Evolutionary conservation across 2,329 filamentous ascomycete species (phyloP).

Genomic region (Beauveria rudraprayagi): DNA sequence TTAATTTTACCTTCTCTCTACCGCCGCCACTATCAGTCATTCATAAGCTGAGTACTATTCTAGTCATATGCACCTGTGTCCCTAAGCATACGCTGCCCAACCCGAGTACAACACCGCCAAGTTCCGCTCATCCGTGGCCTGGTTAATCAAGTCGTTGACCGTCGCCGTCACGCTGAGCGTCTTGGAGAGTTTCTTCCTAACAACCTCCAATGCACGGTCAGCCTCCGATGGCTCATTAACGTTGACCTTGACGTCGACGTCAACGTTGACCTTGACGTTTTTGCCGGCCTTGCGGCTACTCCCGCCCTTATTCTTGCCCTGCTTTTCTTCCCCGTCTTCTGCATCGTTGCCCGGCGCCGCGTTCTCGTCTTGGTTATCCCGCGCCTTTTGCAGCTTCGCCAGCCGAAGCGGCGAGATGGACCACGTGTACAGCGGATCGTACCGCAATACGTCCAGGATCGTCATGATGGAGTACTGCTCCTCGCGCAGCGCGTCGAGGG

Average conservation of each 20-base stretch:
- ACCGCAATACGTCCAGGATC: slow-evolving; percentile 92
- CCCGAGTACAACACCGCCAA: slow-evolving; percentile 78
- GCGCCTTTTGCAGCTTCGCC: slow-evolving; percentile 55
- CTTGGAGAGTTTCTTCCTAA: slow-evolving; percentile 93
- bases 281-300: slow-evolving; percentile 32
- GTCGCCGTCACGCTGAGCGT: slow-evolving; percentile 89
- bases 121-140: slow-evolving; percentile 88
- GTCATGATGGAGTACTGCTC: slow-evolving; percentile 98
- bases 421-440: slow-evolving; percentile 96
- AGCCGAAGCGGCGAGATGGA: slow-evolving; percentile 67
- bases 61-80: too few relatives aligned
- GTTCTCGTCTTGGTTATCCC: slow-evolving; percentile 38
- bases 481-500: slow-evolving; percentile 85
- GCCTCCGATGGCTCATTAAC: slow-evolving; percentile 60
- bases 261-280: slow-evolving; percentile 30
- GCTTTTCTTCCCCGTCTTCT: slow-evolving; percentile 30
- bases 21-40: too few relatives aligned
- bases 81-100: slow-evolving; percentile 39
- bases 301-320: slow-evolving; percentile 24
- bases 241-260: slow-evolving; percentile 29
- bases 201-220: slow-evolving; percentile 82
- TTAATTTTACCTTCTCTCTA: too few relatives aligned
- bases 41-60: too few relatives aligned
- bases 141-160: slow-evolving; percentile 94
- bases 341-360: slow-evolving; percentile 27